These are phyloP conservation scores for Hyaloscypha hepaticicola DNA, from an alignment of 495 filamentous ascomycete genomes.

Conservation along the genomic window DNA sequence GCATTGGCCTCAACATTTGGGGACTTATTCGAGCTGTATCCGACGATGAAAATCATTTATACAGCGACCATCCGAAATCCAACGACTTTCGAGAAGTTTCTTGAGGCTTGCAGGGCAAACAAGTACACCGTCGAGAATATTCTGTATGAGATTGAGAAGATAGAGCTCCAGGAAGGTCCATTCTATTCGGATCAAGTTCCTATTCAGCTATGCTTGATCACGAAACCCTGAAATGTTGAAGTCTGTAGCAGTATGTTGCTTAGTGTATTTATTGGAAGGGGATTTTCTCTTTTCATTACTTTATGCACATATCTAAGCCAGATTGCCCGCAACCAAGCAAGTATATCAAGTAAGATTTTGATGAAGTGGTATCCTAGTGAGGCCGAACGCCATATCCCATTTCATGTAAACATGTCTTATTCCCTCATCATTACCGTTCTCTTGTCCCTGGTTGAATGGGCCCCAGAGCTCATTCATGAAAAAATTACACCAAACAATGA, in stretches of 20 bases:
- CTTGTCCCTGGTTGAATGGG: not conserved
- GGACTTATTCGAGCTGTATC: slow-evolving; percentile 41
- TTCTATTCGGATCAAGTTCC: slow-evolving; percentile 47
- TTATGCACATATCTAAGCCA: not conserved
- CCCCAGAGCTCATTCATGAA: not conserved
- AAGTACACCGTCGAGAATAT: slow-evolving; percentile 37
- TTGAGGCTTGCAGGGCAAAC: slow-evolving; percentile 34
- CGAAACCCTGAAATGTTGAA: slow-evolving; percentile 8
- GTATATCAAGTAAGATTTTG: not conserved
- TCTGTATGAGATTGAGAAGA: slow-evolving; percentile 35
- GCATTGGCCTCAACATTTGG: slow-evolving; percentile 45
- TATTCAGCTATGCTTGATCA: slow-evolving; percentile 33
- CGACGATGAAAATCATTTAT: slow-evolving; percentile 40
- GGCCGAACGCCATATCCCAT: not conserved
- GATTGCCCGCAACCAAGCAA: slow-evolving; percentile 20
- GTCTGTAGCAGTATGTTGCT: not conserved
- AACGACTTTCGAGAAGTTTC: slow-evolving; percentile 44
- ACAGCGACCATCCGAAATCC: slow-evolving; percentile 49
- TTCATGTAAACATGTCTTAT: not conserved
- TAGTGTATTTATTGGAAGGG: not conserved
- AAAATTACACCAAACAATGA: not conserved
- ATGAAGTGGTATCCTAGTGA: slow-evolving; percentile 4
- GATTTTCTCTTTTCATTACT: not conserved
- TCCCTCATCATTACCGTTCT: not conserved
- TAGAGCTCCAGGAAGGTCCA: slow-evolving; percentile 44